Conservation (phyloP, 2,329 filamentous ascomycete genomes). For the Penicillium olsonii region DNA sequence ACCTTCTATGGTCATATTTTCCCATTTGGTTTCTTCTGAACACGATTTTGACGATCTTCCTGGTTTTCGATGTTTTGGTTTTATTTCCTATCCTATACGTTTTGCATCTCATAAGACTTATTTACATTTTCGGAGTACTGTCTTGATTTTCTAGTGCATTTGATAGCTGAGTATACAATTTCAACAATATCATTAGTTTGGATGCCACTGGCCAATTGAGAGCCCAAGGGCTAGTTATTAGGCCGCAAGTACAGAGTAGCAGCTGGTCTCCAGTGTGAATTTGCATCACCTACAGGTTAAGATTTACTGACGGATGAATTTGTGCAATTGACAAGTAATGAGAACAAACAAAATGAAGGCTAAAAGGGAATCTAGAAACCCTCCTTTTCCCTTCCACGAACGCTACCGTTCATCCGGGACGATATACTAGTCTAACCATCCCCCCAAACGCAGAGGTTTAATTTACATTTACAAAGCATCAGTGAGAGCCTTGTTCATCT, state of each 20-base stretch:
- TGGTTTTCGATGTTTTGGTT: background rate
- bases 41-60: background rate
- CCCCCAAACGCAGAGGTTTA: conserved; percentile 23
- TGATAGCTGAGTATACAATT: conserved; percentile 1
- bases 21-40: background rate
- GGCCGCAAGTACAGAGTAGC: background rate
- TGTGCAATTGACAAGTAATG: conserved; percentile 30
- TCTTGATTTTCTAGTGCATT: conserved; percentile 1
- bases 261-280: background rate
- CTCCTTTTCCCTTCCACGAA: conserved; percentile 18
- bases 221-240: background rate
- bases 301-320: conserved; percentile 10
- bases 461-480: conserved; percentile 82
- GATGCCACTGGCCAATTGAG: background rate
- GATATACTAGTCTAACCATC: conserved; percentile 25
- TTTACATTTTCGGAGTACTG: conserved; percentile 1
- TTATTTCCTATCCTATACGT: background rate
- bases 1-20: background rate
- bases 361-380: conserved; percentile 3
- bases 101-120: conserved; percentile 1
- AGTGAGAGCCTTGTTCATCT: conserved; percentile 98
- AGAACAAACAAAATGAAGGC: conserved; percentile 25
- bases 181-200: background rate
- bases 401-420: conserved; percentile 31
- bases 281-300: background rate